Evolutionary conservation across 768 basidiomycete genomes (phyloP).

Genomic region (Panus rudis): DNA sequence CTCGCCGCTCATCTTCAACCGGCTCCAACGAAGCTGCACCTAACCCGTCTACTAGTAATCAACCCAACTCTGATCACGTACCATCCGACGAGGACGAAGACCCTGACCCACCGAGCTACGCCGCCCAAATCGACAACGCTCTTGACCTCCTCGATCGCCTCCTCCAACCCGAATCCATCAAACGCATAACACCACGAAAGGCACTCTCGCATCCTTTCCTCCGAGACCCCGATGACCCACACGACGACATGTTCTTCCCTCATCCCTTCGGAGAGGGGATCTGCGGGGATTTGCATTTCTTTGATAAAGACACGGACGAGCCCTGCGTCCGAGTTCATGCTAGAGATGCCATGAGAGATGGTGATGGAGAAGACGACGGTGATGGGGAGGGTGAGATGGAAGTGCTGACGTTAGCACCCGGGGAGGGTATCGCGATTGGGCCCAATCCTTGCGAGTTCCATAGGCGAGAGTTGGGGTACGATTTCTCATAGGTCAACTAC

Average conservation of each 20-base stretch:
- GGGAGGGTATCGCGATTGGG: conserved; percentile 29
- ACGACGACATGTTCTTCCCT: conserved; percentile 66
- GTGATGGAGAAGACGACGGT: conserved; percentile 23
- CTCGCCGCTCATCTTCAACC: conserved; percentile 19
- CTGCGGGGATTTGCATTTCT: conserved; percentile 55
- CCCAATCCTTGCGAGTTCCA: conserved; percentile 28
- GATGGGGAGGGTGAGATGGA: conserved; percentile 14
- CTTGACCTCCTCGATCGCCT: conserved; percentile 70
- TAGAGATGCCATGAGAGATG: conserved; percentile 18
- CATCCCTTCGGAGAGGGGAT: conserved; percentile 62
- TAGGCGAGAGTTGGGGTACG: no score
- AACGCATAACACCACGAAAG: conserved; percentile 66
- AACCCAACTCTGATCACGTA: conserved; percentile 13
- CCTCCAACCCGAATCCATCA: conserved; percentile 71
- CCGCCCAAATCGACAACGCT: conserved; percentile 52
- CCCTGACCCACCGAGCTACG: conserved; percentile 40
- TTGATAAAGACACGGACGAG: conserved; percentile 53
- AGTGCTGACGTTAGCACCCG: conserved; percentile 16
- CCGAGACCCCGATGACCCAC: conserved; percentile 28
- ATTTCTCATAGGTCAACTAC: no score
- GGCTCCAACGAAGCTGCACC: no score
- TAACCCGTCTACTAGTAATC: no score
- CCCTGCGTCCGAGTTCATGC: conserved; percentile 40
- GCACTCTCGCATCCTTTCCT: conserved; percentile 82
- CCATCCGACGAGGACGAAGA: conserved; percentile 22